Evolutionary conservation across 2,329 filamentous ascomycete genomes (phyloP).

Genomic region (Colletotrichum chrysophilum): DNA sequence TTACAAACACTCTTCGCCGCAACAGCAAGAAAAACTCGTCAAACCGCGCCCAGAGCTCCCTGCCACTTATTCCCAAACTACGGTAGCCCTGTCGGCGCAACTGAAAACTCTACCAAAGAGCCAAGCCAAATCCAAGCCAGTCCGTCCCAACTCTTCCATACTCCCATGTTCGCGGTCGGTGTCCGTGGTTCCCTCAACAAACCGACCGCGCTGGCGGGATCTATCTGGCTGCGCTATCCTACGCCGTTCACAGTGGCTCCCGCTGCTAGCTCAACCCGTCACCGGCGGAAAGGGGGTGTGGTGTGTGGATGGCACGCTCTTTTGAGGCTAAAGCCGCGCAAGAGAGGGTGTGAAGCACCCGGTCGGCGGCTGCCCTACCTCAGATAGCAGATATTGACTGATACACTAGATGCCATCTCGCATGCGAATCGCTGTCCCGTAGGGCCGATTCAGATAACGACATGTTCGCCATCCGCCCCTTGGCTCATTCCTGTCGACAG

Average conservation of each 20-base stretch:
- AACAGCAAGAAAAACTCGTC: neutral
- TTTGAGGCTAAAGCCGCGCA: neutral
- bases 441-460: conserved; percentile 20
- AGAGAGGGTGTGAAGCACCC: neutral
- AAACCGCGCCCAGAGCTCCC: neutral
- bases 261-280: neutral
- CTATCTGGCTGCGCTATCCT: neutral
- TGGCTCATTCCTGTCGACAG: neutral
- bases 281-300: neutral
- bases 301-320: neutral
- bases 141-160: neutral
- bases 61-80: neutral
- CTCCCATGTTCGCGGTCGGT: neutral
- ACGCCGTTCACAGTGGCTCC: neutral
- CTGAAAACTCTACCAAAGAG: neutral
- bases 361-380: neutral
- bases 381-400: neutral
- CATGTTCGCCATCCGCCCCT: neutral
- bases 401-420: conserved; percentile 10
- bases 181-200: neutral
- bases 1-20: neutral
- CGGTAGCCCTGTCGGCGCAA: neutral
- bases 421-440: conserved; percentile 10
- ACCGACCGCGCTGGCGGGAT: neutral
- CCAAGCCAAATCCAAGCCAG: neutral